Evolutionary conservation across 1,284 basidiomycete species (phyloP).

Genomic region (Xerocomus minutiporus): DNA sequence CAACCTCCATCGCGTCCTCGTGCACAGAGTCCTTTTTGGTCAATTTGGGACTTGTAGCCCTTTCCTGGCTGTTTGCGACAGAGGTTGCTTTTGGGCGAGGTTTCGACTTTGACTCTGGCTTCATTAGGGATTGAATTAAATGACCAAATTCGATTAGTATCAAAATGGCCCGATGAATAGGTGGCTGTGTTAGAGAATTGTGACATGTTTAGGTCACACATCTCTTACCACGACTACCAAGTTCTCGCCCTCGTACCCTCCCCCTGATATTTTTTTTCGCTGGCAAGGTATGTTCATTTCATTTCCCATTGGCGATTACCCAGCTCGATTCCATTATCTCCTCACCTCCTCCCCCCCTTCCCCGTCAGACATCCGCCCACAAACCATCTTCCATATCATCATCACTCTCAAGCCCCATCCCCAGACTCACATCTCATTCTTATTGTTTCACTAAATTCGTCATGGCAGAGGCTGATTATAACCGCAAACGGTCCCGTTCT

Average conservation of each 20-base stretch:
- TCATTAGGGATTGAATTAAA: not conserved
- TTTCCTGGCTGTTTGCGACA: slow-evolving; percentile 11
- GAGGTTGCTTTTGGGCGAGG: slow-evolving; percentile 13
- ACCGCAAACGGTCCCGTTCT: slow-evolving; percentile 80
- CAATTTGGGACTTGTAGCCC: slow-evolving; percentile 6
- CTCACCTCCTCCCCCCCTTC: slow-evolving; percentile 34
- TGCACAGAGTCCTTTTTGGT: slow-evolving; percentile 2
- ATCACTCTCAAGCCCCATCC: slow-evolving; percentile 37
- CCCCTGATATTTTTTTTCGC: not conserved
- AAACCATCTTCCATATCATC: slow-evolving; percentile 40
- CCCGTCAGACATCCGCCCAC: slow-evolving; percentile 33
- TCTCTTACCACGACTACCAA: slow-evolving; percentile 6
- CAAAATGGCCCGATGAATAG: not conserved
- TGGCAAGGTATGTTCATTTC: slow-evolving; percentile 29
- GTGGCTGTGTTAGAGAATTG: slow-evolving; percentile 22
- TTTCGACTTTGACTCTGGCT: slow-evolving; percentile 17
- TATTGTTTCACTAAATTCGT: slow-evolving; percentile 52
- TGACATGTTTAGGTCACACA: slow-evolving; percentile 18
- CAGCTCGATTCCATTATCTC: slow-evolving; percentile 35
- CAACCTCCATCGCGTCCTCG: slow-evolving; percentile 21
- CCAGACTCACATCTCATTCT: slow-evolving; percentile 40
- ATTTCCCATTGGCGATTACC: slow-evolving; percentile 28
- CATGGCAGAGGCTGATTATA: slow-evolving; percentile 78
- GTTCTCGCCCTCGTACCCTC: slow-evolving; percentile 1
- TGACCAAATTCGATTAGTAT: too few species aligned